These are phyloP conservation scores for Chalaropsis thielavioides DNA, from an alignment of 2,329 filamentous ascomycete species.

Conservation along the genomic window DNA sequence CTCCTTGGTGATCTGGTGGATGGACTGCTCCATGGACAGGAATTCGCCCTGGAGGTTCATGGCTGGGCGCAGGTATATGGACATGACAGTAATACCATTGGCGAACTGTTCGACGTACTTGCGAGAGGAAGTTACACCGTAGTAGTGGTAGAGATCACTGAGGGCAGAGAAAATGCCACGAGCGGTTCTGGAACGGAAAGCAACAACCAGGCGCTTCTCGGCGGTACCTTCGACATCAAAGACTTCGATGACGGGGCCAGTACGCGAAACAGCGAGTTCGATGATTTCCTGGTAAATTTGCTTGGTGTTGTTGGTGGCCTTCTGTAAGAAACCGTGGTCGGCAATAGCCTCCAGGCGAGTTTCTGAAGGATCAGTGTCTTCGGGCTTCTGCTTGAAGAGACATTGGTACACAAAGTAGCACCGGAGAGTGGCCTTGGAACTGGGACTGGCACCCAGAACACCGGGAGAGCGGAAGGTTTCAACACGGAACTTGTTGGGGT, in stretches of 20 bases:
- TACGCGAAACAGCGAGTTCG: constrained; percentile 65
- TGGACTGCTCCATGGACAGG: constrained; percentile 82
- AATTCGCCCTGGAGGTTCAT: constrained; percentile 40
- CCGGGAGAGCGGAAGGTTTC: constrained; percentile 93
- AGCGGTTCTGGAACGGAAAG: constrained; percentile 85
- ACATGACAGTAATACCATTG: constrained; percentile 95
- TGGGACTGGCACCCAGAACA: constrained; percentile 51
- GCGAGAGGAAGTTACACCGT: constrained; percentile 84
- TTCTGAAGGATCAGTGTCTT: constrained; percentile 60
- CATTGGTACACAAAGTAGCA: constrained; percentile 99
- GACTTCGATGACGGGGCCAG: constrained; percentile 91
- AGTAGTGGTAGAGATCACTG: constrained; percentile 96
- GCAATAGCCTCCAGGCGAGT: constrained; percentile 83
- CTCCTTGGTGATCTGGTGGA: constrained; percentile 98
- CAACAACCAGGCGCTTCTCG: constrained; percentile 88
- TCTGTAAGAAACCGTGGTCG: constrained; percentile 86
- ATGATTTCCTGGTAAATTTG: constrained; percentile 92
- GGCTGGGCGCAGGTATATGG: constrained; percentile 74
- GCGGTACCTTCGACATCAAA: constrained; percentile 85
- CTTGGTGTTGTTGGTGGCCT: constrained; percentile 91
- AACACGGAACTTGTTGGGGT: constrained; percentile 67
- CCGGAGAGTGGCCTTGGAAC: constrained; percentile 67
- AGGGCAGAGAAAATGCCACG: constrained; percentile 88
- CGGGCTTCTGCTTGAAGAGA: constrained; percentile 61
- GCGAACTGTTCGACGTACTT: constrained; percentile 99